Percentiles rank a stretch among this genome's conserved stretches.
Conservation (phyloP, 139 green algal genomes). For the Auxenochlorella pyrenoidosa region DNA sequence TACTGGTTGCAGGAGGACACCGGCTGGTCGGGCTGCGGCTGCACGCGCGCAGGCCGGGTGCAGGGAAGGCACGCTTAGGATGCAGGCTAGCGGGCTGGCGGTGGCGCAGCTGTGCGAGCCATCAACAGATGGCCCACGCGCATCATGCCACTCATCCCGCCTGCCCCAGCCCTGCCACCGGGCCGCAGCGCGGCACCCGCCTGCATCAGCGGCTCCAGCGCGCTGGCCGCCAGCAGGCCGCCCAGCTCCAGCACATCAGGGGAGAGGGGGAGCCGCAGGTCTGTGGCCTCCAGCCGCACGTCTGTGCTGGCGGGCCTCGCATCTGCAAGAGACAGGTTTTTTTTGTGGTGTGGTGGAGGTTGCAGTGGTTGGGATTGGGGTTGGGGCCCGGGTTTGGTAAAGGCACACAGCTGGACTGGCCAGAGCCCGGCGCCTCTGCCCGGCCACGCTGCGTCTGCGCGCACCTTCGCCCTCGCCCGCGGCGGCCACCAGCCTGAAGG, state of each 20-base stretch:
- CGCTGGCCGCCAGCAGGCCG: conserved; percentile 44
- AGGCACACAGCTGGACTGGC: too few species aligned
- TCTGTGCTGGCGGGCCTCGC: conserved; percentile 21
- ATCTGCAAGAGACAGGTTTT: not conserved
- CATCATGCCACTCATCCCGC: too few species aligned
- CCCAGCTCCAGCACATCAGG: conserved; percentile 74
- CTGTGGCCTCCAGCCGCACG: conserved; percentile 57
- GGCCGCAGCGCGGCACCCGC: conserved; percentile 4
- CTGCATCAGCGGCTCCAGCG: conserved; percentile 65
- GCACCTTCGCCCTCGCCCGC: not conserved
- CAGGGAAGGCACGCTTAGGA: not conserved
- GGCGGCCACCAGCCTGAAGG: conserved; percentile 41
- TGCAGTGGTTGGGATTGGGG: too few species aligned
- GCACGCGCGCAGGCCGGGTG: not conserved
- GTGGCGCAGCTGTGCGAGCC: too few species aligned
- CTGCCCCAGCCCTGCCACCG: too few species aligned
- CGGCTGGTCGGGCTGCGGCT: conserved; percentile 49
- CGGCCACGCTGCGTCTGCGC: too few species aligned
- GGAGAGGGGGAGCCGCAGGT: conserved; percentile 71
- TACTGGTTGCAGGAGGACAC: conserved; percentile 67
- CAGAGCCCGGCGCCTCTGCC: too few species aligned
- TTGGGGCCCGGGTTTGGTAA: too few species aligned
- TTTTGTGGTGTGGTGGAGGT: too few species aligned
- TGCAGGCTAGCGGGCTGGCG: too few species aligned
- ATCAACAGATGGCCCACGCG: too few species aligned